Percentiles rank a stretch among this genome's conserved stretches.
Conservation (phyloP, 306 rosid genomes). For the Canavalia gladiata region DNA sequence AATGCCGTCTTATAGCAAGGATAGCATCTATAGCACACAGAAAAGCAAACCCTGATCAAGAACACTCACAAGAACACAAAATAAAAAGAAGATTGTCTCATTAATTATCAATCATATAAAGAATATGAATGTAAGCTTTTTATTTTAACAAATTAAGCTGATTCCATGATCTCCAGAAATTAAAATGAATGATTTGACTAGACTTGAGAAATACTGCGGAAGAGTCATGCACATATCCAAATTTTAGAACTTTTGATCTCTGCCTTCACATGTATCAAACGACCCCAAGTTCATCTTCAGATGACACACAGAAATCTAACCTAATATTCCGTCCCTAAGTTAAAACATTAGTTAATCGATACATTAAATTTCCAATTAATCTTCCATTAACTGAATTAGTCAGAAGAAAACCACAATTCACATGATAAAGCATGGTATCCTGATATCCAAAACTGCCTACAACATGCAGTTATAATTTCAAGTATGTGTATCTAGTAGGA, state of each 20-base stretch:
- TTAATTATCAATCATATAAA: not conserved
- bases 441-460: not conserved
- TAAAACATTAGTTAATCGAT: not conserved
- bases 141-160: conserved; percentile 20
- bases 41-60: conserved; percentile 7
- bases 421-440: not conserved
- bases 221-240: not conserved
- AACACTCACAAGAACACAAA: not conserved
- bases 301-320: not conserved
- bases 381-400: not conserved
- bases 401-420: not conserved
- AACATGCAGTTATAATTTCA: not conserved
- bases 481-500: not conserved
- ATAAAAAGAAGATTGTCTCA: not conserved
- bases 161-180: not conserved
- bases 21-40: not conserved
- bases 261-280: not conserved
- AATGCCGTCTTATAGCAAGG: not conserved
- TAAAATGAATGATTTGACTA: not conserved
- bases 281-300: conserved; percentile 13
- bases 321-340: not conserved
- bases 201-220: not conserved
- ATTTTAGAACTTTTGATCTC: not conserved
- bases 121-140: conserved; percentile 32
- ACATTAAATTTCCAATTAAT: not conserved